Evolutionary conservation across 306 rosid genomes (phyloP), one percentile per base, ranked within the genome.

Genomic region (Echinosophora koreensis): DNA sequence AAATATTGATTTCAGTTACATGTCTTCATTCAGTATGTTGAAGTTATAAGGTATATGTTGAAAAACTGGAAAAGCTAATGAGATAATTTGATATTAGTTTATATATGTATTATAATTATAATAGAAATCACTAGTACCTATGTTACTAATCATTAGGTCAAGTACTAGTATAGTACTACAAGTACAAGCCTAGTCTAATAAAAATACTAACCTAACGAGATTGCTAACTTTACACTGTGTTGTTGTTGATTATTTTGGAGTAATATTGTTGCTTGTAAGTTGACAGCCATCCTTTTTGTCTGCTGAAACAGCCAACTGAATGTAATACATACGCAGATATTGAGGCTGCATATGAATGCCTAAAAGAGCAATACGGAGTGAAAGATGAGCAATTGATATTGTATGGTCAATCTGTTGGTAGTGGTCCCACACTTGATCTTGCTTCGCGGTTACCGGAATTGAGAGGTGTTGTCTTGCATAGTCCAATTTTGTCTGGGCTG

Each of bases 361-460:
- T 91, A 63, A 90, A 88, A 82, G 98, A 94, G 86, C 80, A 90
- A 77, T 94, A 87, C 6, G 96, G 91, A 61, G 91, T 91, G 46
- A 89, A 86, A 79, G 96, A 94, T 73, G 96, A 94, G 22, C 93
- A 94, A 60, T 87, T 94, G 71, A 91, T 94, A 83, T 78, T 91
- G 74, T 91, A 94, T 73, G 98, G 98, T 73, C 98, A 91, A 69
- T 94, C 97, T 71, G 97, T 94, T 82, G 97, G 98, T 62, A 94
- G 97, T 72, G 98, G 98, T 41, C 98, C 97, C 63, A 94, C 97
- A 4, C 88, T 94, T 79, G 97, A 94, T 75, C 96, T 94, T 58
- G 93, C 98, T 68, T 90, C 98, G 32, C 90, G 91, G 65, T 30
- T 88, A 74, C 68, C 87, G n/a, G 91, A 86, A 61, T 80, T 94